Base-by-base conservation (phyloP, 2,329 filamentous ascomycete species). In the Alternaria sp. region DNA sequence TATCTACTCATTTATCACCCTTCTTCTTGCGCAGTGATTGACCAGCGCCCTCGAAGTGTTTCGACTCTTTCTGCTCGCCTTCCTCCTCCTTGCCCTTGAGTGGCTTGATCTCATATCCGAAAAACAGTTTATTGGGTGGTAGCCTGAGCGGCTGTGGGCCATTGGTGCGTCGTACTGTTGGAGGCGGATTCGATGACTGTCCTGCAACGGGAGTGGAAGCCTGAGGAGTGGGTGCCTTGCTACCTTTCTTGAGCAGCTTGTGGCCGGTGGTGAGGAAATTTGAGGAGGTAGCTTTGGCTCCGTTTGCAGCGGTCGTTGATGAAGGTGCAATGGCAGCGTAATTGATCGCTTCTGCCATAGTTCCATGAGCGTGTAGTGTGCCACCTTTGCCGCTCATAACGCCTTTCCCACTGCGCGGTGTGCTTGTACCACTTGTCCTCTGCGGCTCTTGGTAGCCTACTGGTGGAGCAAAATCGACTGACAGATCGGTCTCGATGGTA, bases 291-390 rank as follows among this genome's bases (percentile, higher is more conserved):
- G 86, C 86, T 66, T 83, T 84, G 10, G 86, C 86, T 36, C 86
- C 87, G 8, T 83, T 82, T 5, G 86, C 86, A 13, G 87, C 88
- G 13, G 88, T 84, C 2, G 84, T 86, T 6, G 91, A 85, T 3
- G 88, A 88, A 1, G 95, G 93, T 0, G 93, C 92, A 66, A 99
- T 96, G 31, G 93, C 86, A 51, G 88, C 86, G 79, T 98, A 99
- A 82, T 97, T 97, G 82, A 99, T 98, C n/a, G 92, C 87, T 71
- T 97, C 92, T 0, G 95, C 93, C 95, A 99, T 99, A 60, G 89
- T 93, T 10, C 95, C 95, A 70, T 96, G 91, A 61, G 84, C 87
- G 77, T 96, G 93, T 24, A 97, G 78, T 14, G 90, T 80, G 4
- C 93, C 92, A 28, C 92, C 90, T 64, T 81, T 80, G 2, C 86